phyloP scores from a whole-genome alignment of 768 basidiomycete species.

The Boletus barrowsii region DNA sequence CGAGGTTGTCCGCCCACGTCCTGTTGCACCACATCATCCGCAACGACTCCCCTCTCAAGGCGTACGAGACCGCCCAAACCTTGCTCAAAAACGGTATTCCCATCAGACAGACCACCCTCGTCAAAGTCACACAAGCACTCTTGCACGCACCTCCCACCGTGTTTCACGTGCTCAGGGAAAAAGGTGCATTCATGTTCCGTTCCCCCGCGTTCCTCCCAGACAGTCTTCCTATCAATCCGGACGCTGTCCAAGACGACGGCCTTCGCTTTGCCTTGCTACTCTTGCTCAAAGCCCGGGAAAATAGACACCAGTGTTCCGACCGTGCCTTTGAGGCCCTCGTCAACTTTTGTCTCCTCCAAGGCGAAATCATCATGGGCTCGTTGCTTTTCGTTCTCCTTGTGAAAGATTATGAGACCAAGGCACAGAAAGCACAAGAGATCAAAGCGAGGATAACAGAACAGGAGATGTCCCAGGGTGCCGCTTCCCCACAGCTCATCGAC shows the following conservation, averaged over 20 bases:
- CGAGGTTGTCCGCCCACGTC: conserved; percentile 58
- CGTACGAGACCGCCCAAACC: conserved; percentile 44
- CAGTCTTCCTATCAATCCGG: conserved; percentile 30
- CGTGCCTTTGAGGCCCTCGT: conserved; percentile 61
- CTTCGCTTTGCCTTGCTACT: conserved; percentile 54
- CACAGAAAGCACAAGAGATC: conserved; percentile 27
- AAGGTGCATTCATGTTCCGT: conserved; percentile 16
- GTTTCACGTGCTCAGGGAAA: conserved; percentile 16
- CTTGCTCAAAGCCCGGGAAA: conserved; percentile 49
- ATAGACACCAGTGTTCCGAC: conserved; percentile 53
- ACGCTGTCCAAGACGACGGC: conserved; percentile 36
- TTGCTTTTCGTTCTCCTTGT: conserved; percentile 64
- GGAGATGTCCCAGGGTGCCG: conserved; percentile 8
- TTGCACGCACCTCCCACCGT: conserved; percentile 24
- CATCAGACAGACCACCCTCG: conserved; percentile 48
- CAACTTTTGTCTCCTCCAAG: conserved; percentile 65
- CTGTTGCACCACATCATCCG: conserved; percentile 66
- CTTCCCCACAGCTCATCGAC: conserved; percentile 14
- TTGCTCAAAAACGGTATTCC: conserved; percentile 55
- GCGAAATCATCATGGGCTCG: conserved; percentile 76
- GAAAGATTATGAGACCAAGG: conserved; percentile 56
- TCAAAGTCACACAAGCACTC: conserved; percentile 33
- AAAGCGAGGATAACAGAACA: conserved; percentile 19
- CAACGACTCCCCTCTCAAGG: conserved; percentile 44
- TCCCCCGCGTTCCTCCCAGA: conserved; percentile 14